A percentile compares a stretch with the other conserved stretches of the same genome.
phyloP scores from a whole-genome alignment of 2,329 filamentous ascomycete species.

The Hymenoscyphus fructigenus region DNA sequence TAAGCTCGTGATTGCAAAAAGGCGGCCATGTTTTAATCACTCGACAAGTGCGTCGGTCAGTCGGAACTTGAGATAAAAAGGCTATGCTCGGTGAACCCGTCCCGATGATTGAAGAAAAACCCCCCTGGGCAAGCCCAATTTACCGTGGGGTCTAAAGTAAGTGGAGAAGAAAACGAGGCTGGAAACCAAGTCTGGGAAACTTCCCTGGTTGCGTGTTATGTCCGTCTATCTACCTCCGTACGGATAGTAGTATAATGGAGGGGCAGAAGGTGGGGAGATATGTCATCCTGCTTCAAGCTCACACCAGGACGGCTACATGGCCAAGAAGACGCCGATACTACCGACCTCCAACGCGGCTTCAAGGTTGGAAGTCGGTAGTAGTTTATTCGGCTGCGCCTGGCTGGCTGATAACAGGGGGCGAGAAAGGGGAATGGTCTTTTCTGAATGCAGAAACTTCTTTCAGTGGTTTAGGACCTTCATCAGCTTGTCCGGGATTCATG shows the following conservation, averaged over 20 bases:
- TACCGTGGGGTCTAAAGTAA: neutral
- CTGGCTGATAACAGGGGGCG: neutral
- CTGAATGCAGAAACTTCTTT: neutral
- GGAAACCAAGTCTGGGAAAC: neutral
- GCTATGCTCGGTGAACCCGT: neutral
- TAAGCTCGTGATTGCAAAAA: neutral
- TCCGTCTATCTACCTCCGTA: neutral
- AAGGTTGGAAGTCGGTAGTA: neutral
- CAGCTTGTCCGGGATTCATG: neutral
- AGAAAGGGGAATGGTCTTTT: neutral
- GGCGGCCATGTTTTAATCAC: neutral
- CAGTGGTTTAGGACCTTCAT: neutral
- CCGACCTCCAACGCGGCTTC: neutral
- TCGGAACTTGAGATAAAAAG: neutral
- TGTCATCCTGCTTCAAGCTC: neutral
- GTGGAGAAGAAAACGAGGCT: neutral
- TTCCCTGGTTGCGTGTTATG: neutral
- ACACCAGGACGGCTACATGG: neutral
- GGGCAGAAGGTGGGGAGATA: constrained; percentile 2
- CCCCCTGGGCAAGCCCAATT: neutral
- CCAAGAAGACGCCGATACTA: neutral
- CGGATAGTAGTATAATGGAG: neutral
- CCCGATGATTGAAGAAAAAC: neutral
- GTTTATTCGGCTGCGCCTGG: neutral
- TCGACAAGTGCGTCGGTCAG: neutral